Evolutionary conservation across 805 yeast genomes (phyloP).

Genomic region (Yarrowia bubula): DNA sequence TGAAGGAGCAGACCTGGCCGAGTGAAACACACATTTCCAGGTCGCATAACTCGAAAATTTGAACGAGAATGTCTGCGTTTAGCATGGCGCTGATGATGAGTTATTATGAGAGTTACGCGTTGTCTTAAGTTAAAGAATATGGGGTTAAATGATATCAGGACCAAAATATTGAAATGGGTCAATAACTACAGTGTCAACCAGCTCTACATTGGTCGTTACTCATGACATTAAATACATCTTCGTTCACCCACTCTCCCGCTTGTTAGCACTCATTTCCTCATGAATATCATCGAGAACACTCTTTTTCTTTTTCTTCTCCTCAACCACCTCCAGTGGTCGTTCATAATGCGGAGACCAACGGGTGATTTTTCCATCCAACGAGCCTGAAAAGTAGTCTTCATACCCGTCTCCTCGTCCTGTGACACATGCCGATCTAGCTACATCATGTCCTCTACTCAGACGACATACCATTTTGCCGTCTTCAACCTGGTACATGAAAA

Average conservation of each 20-base stretch:
- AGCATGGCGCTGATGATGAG: not conserved
- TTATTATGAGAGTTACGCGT: too few relatives aligned
- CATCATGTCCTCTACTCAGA: slow-evolving; percentile 47
- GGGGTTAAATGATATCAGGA: too few relatives aligned
- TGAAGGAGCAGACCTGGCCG: not conserved
- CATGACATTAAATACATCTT: too few relatives aligned
- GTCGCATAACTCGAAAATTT: not conserved
- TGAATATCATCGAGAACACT: slow-evolving; percentile 14
- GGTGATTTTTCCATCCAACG: slow-evolving; percentile 63
- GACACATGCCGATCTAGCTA: slow-evolving; percentile 53
- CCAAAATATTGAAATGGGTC: too few relatives aligned
- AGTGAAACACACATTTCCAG: not conserved
- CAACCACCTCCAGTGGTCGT: slow-evolving; percentile 19
- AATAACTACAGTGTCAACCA: too few relatives aligned
- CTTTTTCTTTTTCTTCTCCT: not conserved
- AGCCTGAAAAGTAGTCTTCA: slow-evolving; percentile 56
- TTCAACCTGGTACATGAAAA: slow-evolving; percentile 53
- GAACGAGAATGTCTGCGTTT: not conserved
- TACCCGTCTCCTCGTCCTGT: slow-evolving; percentile 48
- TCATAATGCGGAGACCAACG: slow-evolving; percentile 50
- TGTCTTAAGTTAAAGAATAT: too few relatives aligned
- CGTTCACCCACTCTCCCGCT: not conserved
- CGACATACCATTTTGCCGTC: slow-evolving; percentile 66
- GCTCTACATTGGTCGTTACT: too few relatives aligned
- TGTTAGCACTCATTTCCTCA: not conserved